Evolutionary conservation across 2,329 filamentous ascomycete species (phyloP), one percentile per base, ranked within the genome.

Genomic region (Neopestalotiopsis rosae): DNA sequence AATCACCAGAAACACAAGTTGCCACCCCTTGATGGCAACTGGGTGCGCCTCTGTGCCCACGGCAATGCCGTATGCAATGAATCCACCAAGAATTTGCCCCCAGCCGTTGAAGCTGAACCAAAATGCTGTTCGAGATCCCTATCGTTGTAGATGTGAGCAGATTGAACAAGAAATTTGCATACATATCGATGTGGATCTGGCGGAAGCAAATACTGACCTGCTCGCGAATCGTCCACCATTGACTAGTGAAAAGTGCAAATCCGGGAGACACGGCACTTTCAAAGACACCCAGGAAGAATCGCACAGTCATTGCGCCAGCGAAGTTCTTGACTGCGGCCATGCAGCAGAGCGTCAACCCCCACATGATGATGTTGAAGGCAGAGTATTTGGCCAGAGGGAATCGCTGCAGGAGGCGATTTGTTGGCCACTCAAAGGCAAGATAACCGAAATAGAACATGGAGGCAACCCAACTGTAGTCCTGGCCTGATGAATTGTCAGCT

Each of bases 361-460:
- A 92, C 72, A 89, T 82, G 69, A 91, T 84, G 68, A 92, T 87
- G 74, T 89, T 91, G 70, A 86, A 83, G 0, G 88, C 88, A 1
- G 87, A 90, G 77, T 91, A 92, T 75, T 92, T 92, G 0, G 88
- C 90, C 6, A 92, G 78, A 0, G 90, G 90, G 1, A 92, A 79
- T 1, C 86, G 81, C 77, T 92, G 90, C 13, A 92, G 82, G 34
- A 92, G 83, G 13, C 88, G 85, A 74, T 86, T 90, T 1, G 90
- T 91, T 0, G 90, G 90, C 76, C 90, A 92, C 76, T 92, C 90
- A 86, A 86, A 91, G 2, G 84, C 87, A 17, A 81, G 74, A 67
- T 81, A 81, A 75, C 84, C 84, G 59, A 85, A 85, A 72, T 86
- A 86, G 73, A 86, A 86, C 75, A 87, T 80, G 73, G 81, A 84